Conservation (phyloP, 768 basidiomycete species). For the Leccinum fibrillosum region DNA sequence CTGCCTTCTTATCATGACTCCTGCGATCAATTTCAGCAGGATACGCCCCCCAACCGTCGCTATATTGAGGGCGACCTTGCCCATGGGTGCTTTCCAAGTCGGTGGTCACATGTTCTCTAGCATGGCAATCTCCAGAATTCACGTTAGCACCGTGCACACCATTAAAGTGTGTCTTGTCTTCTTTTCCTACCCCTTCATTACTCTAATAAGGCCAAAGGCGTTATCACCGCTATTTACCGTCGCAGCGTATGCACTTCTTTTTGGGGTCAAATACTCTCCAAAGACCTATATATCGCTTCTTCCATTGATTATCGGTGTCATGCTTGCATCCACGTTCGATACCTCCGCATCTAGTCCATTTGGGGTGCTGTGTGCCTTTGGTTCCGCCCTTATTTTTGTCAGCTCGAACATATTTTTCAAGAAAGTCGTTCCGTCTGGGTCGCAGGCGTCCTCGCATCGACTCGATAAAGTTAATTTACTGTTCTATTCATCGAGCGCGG, state of each 20-base stretch:
- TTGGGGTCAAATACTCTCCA: constrained; percentile 88
- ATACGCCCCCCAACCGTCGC: constrained; percentile 67
- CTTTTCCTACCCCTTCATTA: background rate
- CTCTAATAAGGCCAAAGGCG: constrained; percentile 51
- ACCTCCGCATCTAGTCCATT: constrained; percentile 80
- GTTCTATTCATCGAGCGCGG: constrained; percentile 91
- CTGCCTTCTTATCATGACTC: constrained; percentile 83
- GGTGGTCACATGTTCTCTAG: constrained; percentile 98
- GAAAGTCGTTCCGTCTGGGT: constrained; percentile 81
- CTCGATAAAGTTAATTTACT: constrained; percentile 97
- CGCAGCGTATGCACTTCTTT: constrained; percentile 88
- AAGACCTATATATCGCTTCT: constrained; percentile 91
- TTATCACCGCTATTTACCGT: constrained; percentile 97
- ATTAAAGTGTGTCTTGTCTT: constrained; percentile 72
- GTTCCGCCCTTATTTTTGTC: constrained; percentile 95
- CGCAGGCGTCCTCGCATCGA: constrained; percentile 59
- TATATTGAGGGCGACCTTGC: constrained; percentile 77
- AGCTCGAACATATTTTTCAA: constrained; percentile 99
- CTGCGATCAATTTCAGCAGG: constrained; percentile 60
- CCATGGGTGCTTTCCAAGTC: constrained; percentile 98
- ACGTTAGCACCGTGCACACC: constrained; percentile 97
- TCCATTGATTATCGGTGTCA: constrained; percentile 95
- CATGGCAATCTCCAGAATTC: constrained; percentile 94
- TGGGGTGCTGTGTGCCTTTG: constrained; percentile 94
- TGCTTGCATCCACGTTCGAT: constrained; percentile 96